These are phyloP conservation scores for Penicillium sp. DNA, from an alignment of 2,329 filamentous ascomycete species.

Conservation along the genomic window DNA sequence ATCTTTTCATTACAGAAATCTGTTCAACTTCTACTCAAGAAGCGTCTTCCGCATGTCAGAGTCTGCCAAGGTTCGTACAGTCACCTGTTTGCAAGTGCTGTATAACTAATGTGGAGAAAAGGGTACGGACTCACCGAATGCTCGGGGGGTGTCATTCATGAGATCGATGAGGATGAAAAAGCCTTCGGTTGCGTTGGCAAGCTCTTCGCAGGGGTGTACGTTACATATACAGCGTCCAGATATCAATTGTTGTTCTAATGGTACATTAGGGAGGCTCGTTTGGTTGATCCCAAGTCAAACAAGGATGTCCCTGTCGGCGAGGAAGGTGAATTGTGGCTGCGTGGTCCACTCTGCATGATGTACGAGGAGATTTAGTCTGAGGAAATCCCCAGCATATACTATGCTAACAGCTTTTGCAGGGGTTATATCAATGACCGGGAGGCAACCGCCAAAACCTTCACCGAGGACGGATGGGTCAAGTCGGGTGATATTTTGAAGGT, in stretches of 20 bases:
- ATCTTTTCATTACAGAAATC: conserved; percentile 7
- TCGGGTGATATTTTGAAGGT: conserved; percentile 21
- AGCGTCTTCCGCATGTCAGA: conserved; percentile 14
- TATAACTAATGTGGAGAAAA: not conserved
- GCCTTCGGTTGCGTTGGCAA: conserved; percentile 18
- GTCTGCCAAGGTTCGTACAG: conserved; percentile 17
- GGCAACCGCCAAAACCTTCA: conserved; percentile 16
- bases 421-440: conserved; percentile 17
- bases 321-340: conserved; percentile 22
- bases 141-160: conserved; percentile 14
- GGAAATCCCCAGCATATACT: too few species aligned
- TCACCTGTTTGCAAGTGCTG: not conserved
- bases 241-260: not conserved
- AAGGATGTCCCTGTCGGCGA: conserved; percentile 13
- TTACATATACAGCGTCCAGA: not conserved
- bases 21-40: conserved; percentile 16
- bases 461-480: conserved; percentile 16
- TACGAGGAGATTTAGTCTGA: not conserved
- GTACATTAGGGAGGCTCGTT: conserved; percentile 12
- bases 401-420: conserved; percentile 4
- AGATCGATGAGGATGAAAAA: conserved; percentile 15
- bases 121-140: conserved; percentile 21
- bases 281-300: conserved; percentile 18
- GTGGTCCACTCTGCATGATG: conserved; percentile 20
- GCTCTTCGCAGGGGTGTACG: conserved; percentile 15